Evolutionary conservation across 2,329 filamentous ascomycete species (phyloP).

Genomic region (Mariannaea sp.): DNA sequence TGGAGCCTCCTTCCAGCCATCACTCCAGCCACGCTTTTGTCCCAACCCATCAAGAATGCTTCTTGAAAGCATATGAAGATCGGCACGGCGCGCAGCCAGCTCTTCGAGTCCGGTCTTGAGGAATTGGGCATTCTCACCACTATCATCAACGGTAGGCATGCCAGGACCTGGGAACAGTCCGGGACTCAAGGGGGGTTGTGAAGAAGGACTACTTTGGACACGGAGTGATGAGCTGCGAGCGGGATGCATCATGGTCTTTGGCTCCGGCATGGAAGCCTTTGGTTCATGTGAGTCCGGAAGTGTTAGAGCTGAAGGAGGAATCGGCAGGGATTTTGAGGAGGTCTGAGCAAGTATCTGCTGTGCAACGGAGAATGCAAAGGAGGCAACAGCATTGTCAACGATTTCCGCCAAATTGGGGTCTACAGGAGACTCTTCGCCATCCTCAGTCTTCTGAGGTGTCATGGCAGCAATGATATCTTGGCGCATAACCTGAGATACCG

Average conservation of each 20-base stretch:
- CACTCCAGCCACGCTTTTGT: conserved; percentile 72
- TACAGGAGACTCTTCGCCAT: conserved; percentile 41
- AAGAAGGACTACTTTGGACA: conserved; percentile 43
- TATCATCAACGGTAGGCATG: conserved; percentile 47
- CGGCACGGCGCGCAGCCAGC: conserved; percentile 79
- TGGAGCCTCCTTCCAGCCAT: conserved; percentile 71
- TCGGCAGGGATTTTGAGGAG: conserved; percentile 68
- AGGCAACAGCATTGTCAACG: conserved; percentile 75
- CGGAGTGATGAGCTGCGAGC: conserved; percentile 66
- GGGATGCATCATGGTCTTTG: conserved; percentile 73
- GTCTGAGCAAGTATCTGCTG: conserved; percentile 80
- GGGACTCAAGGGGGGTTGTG: conserved; percentile 53
- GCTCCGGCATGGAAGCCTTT: conserved; percentile 67
- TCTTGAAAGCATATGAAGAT: conserved; percentile 79
- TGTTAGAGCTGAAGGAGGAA: conserved; percentile 62
- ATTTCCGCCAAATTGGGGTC: conserved; percentile 54
- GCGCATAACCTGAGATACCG: conserved; percentile 78
- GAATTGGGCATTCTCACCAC: conserved; percentile 53
- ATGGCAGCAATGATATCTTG: conserved; percentile 74
- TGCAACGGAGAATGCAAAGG: conserved; percentile 77
- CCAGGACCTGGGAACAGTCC: conserved; percentile 57
- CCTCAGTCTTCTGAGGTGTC: conserved; percentile 44
- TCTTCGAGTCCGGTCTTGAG: conserved; percentile 74
- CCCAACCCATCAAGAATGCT: conserved; percentile 79
- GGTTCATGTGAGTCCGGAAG: conserved; percentile 57